phyloP scores from a whole-genome alignment of 2,329 filamentous ascomycete genomes.

The Aspergillus costaricaensis region DNA sequence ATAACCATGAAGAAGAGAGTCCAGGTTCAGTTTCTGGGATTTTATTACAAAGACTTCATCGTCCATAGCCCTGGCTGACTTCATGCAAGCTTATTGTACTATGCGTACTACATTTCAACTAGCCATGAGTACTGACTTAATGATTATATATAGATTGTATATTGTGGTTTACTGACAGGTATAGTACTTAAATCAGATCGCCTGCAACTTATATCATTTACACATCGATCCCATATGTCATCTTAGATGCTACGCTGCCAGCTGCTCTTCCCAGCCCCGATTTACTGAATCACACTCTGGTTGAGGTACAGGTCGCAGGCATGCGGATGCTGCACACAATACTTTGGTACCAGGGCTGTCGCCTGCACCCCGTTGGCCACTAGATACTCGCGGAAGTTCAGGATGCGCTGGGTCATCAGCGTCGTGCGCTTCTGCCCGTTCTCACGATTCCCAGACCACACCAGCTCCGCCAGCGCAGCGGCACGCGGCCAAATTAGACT shows the following conservation, averaged over 20 bases:
- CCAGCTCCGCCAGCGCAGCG: constrained; percentile 57
- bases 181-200: too few species aligned
- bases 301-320: constrained; percentile 58
- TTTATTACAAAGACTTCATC: too few species aligned
- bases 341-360: constrained; percentile 57
- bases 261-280: background rate
- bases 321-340: constrained; percentile 60
- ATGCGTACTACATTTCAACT: background rate
- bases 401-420: constrained; percentile 56
- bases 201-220: too few species aligned
- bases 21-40: too few species aligned
- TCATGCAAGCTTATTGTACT: too few species aligned
- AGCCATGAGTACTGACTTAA: too few species aligned
- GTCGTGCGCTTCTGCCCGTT: constrained; percentile 55
- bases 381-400: constrained; percentile 63
- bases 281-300: constrained; percentile 44
- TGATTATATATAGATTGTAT: too few species aligned
- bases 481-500: constrained; percentile 59
- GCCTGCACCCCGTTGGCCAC: constrained; percentile 57
- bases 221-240: too few species aligned
- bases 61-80: too few species aligned
- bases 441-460: constrained; percentile 57
- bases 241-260: too few species aligned
- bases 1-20: too few species aligned
- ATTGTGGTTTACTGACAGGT: too few species aligned